Evolutionary conservation across 176 grass and related monocot genomes (phyloP).

Genomic region (Carex scoparia): DNA sequence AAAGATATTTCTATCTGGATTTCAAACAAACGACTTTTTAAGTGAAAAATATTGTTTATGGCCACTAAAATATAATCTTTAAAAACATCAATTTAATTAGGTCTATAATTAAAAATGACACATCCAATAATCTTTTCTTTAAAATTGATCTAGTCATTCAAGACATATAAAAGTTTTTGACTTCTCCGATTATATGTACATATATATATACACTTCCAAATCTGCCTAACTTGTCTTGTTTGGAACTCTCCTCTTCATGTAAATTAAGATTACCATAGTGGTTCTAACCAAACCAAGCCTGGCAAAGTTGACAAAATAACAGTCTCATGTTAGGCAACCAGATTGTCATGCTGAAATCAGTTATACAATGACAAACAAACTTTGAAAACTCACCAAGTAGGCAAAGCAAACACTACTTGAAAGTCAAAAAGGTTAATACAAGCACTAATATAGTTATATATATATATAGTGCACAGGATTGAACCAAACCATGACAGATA

Average conservation of each 20-base stretch:
- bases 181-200: not conserved
- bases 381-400: not conserved
- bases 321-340: constrained; percentile 1
- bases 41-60: no score
- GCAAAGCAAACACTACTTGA: not conserved
- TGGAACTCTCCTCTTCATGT: not conserved
- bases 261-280: not conserved
- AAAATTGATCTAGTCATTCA: not conserved
- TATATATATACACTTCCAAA: not conserved
- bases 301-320: constrained; percentile 2
- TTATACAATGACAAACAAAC: not conserved
- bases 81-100: not conserved
- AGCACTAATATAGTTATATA: not conserved
- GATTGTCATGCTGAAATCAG: constrained; percentile 6
- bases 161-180: not conserved
- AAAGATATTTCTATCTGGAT: no score
- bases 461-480: not conserved
- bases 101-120: not conserved
- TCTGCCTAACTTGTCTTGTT: constrained; percentile 2
- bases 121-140: not conserved
- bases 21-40: no score
- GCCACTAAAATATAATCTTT: no score
- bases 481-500: not conserved
- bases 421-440: constrained; percentile 14
- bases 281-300: constrained; percentile 1